Evolutionary conservation across 805 yeast genomes (phyloP).

Genomic region (Hanseniaspora guilliermondii): DNA sequence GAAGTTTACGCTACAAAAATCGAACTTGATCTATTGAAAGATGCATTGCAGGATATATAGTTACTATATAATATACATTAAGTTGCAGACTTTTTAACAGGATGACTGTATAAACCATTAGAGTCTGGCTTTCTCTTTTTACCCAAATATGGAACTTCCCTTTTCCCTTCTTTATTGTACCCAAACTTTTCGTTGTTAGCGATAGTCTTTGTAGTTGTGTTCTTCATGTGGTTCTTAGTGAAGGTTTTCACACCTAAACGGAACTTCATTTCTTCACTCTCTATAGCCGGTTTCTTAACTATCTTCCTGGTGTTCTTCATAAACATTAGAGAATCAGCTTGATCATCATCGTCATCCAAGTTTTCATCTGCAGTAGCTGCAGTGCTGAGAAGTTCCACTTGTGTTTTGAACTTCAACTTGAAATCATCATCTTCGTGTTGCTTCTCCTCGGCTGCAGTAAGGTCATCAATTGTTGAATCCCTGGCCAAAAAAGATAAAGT

Average conservation of each 20-base stretch:
- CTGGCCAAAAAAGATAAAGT: conserved; percentile 7
- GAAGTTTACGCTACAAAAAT: not conserved
- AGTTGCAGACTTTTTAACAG: not conserved
- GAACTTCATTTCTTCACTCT: conserved; percentile 7
- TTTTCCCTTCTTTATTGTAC: conserved; percentile 31
- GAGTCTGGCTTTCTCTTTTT: not conserved
- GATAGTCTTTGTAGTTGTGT: conserved; percentile 25
- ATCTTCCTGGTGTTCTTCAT: conserved; percentile 2
- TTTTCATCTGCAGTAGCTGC: not conserved
- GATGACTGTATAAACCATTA: not conserved
- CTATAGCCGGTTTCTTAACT: conserved; percentile 1
- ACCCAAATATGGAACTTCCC: conserved; percentile 8
- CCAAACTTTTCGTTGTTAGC: not conserved
- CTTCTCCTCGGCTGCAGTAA: not conserved
- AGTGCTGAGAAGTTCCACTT: not conserved
- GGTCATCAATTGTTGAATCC: not conserved
- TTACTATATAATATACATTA: not conserved
- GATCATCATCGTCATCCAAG: conserved; percentile 10
- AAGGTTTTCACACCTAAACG: conserved; percentile 8
- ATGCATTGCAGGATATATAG: conserved; percentile 3
- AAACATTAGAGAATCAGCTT: conserved; percentile 12
- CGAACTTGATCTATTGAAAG: conserved; percentile 1
- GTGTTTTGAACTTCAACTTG: not conserved
- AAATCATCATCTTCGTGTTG: not conserved
- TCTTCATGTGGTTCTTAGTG: conserved; percentile 29